Evolutionary conservation across 2,329 filamentous ascomycete species (phyloP).

Genomic region (Anthostomella pinea): DNA sequence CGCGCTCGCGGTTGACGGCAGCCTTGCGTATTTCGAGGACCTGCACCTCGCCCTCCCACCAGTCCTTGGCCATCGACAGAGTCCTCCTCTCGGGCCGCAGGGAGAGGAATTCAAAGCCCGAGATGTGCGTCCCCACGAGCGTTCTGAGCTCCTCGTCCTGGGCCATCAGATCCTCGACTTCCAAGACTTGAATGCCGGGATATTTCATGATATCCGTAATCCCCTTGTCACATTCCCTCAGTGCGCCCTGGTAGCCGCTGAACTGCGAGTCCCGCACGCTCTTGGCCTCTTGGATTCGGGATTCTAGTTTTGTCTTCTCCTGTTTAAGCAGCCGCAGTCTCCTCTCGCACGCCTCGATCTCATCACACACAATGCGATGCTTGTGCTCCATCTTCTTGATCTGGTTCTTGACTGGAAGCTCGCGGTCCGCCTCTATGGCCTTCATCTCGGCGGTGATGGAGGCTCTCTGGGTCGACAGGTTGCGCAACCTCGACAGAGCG

Average conservation of each 20-base stretch:
- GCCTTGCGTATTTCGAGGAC: conserved; percentile 53
- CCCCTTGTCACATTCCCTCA: conserved; percentile 63
- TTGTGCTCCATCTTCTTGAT: conserved; percentile 59
- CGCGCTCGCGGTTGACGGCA: conserved; percentile 58
- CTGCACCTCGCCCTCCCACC: conserved; percentile 64
- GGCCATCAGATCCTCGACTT: conserved; percentile 40
- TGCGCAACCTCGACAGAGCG: conserved; percentile 56
- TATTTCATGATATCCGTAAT: conserved; percentile 57
- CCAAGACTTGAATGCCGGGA: conserved; percentile 54
- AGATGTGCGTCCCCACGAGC: conserved; percentile 25
- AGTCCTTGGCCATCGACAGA: conserved; percentile 65
- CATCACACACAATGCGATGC: conserved; percentile 49
- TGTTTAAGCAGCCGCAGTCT: conserved; percentile 60
- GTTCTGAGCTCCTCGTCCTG: conserved; percentile 15
- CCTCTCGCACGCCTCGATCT: conserved; percentile 65
- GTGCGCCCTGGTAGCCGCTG: conserved; percentile 66
- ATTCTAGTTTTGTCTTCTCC: conserved; percentile 56
- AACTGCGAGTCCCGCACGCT: conserved; percentile 69
- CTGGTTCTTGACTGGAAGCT: conserved; percentile 58
- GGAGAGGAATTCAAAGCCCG: conserved; percentile 54
- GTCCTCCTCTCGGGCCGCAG: conserved; percentile 65
- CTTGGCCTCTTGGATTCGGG: conserved; percentile 59
- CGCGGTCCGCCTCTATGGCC: conserved; percentile 52
- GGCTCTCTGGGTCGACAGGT: conserved; percentile 47
- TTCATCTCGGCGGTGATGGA: conserved; percentile 52